Percentiles rank a stretch among this genome's conserved stretches.
Evolutionary conservation across 2,329 filamentous ascomycete species (phyloP).

Genomic region (Dissoconium aciculare): DNA sequence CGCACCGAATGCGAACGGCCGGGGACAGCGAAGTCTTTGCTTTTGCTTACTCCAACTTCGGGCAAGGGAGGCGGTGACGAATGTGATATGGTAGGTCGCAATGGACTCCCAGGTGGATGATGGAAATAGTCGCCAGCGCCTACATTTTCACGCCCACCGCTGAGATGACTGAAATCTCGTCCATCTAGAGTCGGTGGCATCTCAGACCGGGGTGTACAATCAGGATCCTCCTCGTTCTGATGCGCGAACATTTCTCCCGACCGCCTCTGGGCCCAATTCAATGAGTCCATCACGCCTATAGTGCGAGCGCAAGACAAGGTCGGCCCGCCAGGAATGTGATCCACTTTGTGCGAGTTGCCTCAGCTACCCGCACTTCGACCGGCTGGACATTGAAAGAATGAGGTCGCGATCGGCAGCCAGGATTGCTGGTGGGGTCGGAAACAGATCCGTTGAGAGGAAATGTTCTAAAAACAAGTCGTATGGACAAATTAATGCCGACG

Average conservation of each 20-base stretch:
- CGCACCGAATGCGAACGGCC: conserved; percentile 6
- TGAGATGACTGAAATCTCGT: neutral
- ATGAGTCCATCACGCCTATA: no score
- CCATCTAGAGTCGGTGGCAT: conserved; percentile 17
- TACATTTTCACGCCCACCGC: conserved; percentile 1
- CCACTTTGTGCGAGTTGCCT: neutral
- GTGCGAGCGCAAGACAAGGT: no score
- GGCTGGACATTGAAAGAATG: conserved; percentile 18
- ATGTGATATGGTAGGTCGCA: neutral
- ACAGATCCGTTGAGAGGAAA: no score
- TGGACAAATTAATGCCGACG: no score
- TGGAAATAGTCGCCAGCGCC: conserved; percentile 1
- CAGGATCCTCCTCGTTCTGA: conserved; percentile 11
- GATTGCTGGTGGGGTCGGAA: no score
- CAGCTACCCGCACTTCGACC: conserved; percentile 19
- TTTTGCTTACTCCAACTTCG: conserved; percentile 9
- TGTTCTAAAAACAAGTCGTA: no score
- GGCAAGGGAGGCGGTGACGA: conserved; percentile 2
- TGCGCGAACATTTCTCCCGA: conserved; percentile 8
- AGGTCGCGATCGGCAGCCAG: conserved; percentile 4
- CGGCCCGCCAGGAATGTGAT: no score
- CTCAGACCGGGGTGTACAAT: conserved; percentile 29
- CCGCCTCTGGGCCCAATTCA: no score
- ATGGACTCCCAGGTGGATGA: conserved; percentile 2
- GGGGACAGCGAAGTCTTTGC: conserved; percentile 9